Evolutionary conservation across 371 early-diverging fungal genomes (phyloP), one percentile per base, ranked within the genome.

Genomic region (Mycotypha africana): DNA sequence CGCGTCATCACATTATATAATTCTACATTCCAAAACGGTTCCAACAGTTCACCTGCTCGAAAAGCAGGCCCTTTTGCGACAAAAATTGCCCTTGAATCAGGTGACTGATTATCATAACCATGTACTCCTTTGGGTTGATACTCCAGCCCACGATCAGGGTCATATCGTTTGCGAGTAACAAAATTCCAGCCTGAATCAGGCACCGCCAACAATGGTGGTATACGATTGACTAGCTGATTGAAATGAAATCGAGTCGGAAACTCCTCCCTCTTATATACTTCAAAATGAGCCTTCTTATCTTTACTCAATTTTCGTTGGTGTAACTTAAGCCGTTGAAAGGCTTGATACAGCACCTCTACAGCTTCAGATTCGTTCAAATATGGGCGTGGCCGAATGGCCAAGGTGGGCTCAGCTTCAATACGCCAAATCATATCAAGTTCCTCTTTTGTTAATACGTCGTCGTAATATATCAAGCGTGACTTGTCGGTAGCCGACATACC

Each of bases 71-170:
- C 95, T 22, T 63, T 49, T 2, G 88, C 94, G 25, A 93, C 65
- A 67, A 96, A 94, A 19, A 91, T 80, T 14, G 93, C 91, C n/a
- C 85, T 81, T 80, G 94, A 94, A 16, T 88, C 78, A 7, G 78
- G 77, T 34, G 78, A 61, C 28, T 76, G 47, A 55, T 89, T 83
- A 53, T 93, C 88, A 67, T 91, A 95, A 0, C 97, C 97, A 62
- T 95, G 96, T 3, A 78, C 74, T 10, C 93, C 96, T 2, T 62
- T 52, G 5, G 76, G 70, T 3, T 51, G 43, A 38, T 53, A 63
- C 2, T 47, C 52, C 15, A 44, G 33, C 7, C 60, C 46, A 4
- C 37, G 16, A n/a, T 44, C 23, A n/a, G 65, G 47, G 47, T 65
- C 59, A 46, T 50, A 70, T 26, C 58, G 43, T 22, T 67, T 40